Evolutionary conservation across 108 stramenopile genomes (phyloP), one percentile per base, ranked within the genome.

Genomic region (Chaetoceros muelleri): DNA sequence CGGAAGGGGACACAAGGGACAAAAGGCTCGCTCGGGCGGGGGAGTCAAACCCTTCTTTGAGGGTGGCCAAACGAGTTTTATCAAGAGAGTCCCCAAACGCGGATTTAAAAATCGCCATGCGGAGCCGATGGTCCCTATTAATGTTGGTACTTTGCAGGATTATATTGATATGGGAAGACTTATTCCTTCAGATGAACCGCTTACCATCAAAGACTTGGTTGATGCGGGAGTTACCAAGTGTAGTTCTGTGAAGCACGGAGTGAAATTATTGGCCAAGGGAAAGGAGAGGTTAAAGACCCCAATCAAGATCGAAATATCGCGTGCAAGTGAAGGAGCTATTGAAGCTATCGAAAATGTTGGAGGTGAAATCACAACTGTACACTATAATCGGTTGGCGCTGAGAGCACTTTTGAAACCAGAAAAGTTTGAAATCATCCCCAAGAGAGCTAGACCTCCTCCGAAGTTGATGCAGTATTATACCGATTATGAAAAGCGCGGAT

Each of bases 61-160:
- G 71, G 99, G 99, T 50, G 99, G 99, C 0, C 99, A 99, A 67
- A 99, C 99, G 27, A 94, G 93, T 46, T 72, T 98, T 28, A 86
- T 88, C 79, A 86, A 93, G 55, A 71, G 81, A 13, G 30, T 98
- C 24, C 99, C 99, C 54, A 99, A 99, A 74, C 81, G 89, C 1
- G 99, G 98, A 26, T 97, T 99, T 74, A 96, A 83, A 50, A 96
- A 97, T 64, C 73, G 74, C 52, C 80, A 85, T 64, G 81, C 79
- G 50, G 55, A 74, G 24, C 70, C 83, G 7, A 76, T 96, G 67
- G 69, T 84, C 25, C 60, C 78, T 2, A 22, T 99, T 46, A 90
- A 88, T 69, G 48, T 99, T 1, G 93, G 83, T 0, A 80, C 66
- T 3, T 44, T 99, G 1, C 92, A 94, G 65, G 81, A 85, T 63